Percentiles rank a stretch among this genome's conserved stretches.
phyloP scores from a whole-genome alignment of 805 yeast genomes.

The Hanseniaspora guilliermondii region DNA sequence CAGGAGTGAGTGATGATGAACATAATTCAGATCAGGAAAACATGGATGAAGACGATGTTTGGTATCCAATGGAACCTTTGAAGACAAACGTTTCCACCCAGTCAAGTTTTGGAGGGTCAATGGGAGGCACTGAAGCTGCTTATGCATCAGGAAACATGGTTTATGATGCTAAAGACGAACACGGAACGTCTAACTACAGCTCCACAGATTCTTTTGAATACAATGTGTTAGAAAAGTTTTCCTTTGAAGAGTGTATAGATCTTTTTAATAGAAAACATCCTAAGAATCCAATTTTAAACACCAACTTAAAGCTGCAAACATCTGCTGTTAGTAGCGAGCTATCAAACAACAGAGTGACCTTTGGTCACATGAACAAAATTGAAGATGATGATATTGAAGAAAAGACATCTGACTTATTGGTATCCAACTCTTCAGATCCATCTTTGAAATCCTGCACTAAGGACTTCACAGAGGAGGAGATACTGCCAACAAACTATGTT shows the following conservation, averaged over 20 bases:
- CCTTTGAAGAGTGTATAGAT: conserved; percentile 10
- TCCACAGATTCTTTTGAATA: not conserved
- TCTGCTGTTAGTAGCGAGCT: not conserved
- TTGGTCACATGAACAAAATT: conserved; percentile 32
- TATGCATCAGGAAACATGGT: not conserved
- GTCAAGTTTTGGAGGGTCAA: conserved; percentile 10
- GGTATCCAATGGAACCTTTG: conserved; percentile 9
- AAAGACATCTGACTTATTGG: conserved; percentile 4
- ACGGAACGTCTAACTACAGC: not conserved
- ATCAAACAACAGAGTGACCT: conserved; percentile 24
- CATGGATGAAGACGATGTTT: not conserved
- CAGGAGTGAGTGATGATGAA: conserved; percentile 5
- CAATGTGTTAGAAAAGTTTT: conserved; percentile 5
- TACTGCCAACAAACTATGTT: conserved; percentile 13
- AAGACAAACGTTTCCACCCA: not conserved
- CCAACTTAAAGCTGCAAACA: not conserved
- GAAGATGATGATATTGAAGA: conserved; percentile 19
- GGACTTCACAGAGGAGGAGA: conserved; percentile 7
- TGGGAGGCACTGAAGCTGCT: conserved; percentile 5
- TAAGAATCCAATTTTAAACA: conserved; percentile 2
- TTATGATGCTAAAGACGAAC: not conserved
- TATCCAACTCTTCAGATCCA: not conserved
- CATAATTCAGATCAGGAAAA: conserved; percentile 13
- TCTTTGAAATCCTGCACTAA: not conserved
- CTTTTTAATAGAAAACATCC: conserved; percentile 11